These are phyloP conservation scores for Candida easanensis DNA, from an alignment of 805 yeast species.

Conservation along the genomic window DNA sequence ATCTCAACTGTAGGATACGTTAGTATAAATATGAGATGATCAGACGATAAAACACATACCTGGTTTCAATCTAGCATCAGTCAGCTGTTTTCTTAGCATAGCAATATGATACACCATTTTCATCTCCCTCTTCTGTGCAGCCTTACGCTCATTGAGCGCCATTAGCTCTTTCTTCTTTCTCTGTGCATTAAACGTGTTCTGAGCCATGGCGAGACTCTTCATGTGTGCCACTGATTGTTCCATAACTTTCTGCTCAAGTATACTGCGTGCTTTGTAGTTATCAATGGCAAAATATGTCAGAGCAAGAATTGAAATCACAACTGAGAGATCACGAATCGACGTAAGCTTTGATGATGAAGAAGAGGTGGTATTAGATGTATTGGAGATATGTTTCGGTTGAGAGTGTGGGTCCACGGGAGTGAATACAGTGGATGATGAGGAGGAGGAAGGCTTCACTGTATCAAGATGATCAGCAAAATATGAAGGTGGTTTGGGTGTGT, in stretches of 20 bases:
- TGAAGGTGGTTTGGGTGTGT: slow-evolving; percentile 19
- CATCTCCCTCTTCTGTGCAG: slow-evolving; percentile 45
- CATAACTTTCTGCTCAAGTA: slow-evolving; percentile 31
- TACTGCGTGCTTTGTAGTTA: slow-evolving; percentile 42
- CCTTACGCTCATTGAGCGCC: slow-evolving; percentile 49
- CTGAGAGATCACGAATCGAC: slow-evolving; percentile 36
- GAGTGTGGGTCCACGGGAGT: neutral
- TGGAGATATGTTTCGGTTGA: neutral
- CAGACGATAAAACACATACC: slow-evolving; percentile 18
- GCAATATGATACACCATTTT: slow-evolving; percentile 70
- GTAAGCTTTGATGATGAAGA: neutral
- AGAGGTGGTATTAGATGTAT: neutral
- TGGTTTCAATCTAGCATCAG: slow-evolving; percentile 58
- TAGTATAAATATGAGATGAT: slow-evolving; percentile 10
- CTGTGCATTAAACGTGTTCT: slow-evolving; percentile 47
- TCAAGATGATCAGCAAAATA: slow-evolving; percentile 23
- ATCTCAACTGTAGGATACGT: slow-evolving; percentile 35
- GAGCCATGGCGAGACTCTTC: slow-evolving; percentile 35
- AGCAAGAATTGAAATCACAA: slow-evolving; percentile 41
- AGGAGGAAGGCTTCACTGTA: no score
- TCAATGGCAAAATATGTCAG: slow-evolving; percentile 50
- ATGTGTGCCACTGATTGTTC: slow-evolving; percentile 33
- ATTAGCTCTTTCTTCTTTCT: slow-evolving; percentile 51
- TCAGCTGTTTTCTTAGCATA: slow-evolving; percentile 56
- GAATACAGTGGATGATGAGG: slow-evolving; percentile 6